Conservation (phyloP, 306 rosid genomes). For the Canavalia ensiformis region DNA sequence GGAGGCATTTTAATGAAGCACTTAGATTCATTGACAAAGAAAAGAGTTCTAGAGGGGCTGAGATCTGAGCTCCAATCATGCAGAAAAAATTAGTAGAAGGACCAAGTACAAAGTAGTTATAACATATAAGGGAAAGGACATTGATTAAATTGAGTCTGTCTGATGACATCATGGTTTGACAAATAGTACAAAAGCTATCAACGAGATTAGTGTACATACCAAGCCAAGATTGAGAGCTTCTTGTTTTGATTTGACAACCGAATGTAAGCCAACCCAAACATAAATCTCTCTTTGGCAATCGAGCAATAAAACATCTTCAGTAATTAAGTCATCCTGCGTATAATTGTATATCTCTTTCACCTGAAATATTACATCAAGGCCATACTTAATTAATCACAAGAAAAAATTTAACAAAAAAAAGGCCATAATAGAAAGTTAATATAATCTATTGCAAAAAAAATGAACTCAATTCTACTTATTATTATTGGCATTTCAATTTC, state of each 20-base stretch:
- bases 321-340: slow-evolving; percentile 89
- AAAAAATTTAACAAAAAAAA: neutral
- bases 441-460: neutral
- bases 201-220: slow-evolving; percentile 53
- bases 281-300: slow-evolving; percentile 88
- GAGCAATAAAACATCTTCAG: slow-evolving; percentile 88
- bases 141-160: neutral
- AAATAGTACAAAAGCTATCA: neutral
- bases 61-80: neutral
- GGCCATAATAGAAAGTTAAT: slow-evolving; percentile 10
- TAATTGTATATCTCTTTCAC: slow-evolving; percentile 91
- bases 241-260: slow-evolving; percentile 76
- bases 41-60: neutral
- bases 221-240: slow-evolving; percentile 83
- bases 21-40: slow-evolving; percentile 9
- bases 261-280: slow-evolving; percentile 90
- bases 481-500: slow-evolving; percentile 28
- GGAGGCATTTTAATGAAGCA: slow-evolving; percentile 18
- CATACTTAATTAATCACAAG: slow-evolving; percentile 7
- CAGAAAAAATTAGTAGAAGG: neutral
- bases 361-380: slow-evolving; percentile 62
- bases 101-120: neutral
- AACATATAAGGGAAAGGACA: no score
- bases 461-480: neutral
- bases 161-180: slow-evolving; percentile 3